Evolutionary conservation across 2,329 filamentous ascomycete species (phyloP), one percentile per base, ranked within the genome.

Genomic region (Parascedosporium putredinis): DNA sequence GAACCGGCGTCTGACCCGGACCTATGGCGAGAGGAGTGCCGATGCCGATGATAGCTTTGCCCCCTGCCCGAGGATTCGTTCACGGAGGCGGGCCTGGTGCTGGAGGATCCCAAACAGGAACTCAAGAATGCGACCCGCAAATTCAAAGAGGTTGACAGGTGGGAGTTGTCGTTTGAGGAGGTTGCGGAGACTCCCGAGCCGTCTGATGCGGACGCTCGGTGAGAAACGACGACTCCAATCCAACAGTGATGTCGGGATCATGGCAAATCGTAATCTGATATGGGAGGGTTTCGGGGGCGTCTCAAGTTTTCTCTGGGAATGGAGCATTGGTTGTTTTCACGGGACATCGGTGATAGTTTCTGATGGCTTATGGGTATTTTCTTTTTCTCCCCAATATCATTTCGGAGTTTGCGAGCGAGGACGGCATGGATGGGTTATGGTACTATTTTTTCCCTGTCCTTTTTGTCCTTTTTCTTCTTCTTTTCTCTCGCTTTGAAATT

Each of bases 61-160:
- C 20, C 71, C 70, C 61, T 67, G 23, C 67, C 67, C 3, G 73
- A 77, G 33, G 68, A 75, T 47, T 70, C 67, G 0, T 68, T 72
- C 53, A 10, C 60, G 49, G 25, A 54, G 52, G 62, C 62, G 58
- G 64, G 66, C 55, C 58, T 64, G 58, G 56, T 63, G 55, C 34
- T 67, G 58, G 60, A 67, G 51, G 62, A 62, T 45, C 61, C 66
- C 5, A 60, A 73, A 22, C 63, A 74, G 38, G 79, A 81, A 67
- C 66, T 86, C 53, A 77, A 76, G 63, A 68, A 72, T 46, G 77
- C 79, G 36, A 70, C 70, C 8, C 73, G 69, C 60, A 84, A 84
- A 64, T 86, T 86, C 57, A 72, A 76, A 61, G 81, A 85, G 64
- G 82, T 86, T 36, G 82, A 86, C 61, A 69, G 74, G 64, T 86